Evolutionary conservation across 805 yeast genomes (phyloP), one percentile per base, ranked within the genome.

Genomic region (Candida yuanshanica): DNA sequence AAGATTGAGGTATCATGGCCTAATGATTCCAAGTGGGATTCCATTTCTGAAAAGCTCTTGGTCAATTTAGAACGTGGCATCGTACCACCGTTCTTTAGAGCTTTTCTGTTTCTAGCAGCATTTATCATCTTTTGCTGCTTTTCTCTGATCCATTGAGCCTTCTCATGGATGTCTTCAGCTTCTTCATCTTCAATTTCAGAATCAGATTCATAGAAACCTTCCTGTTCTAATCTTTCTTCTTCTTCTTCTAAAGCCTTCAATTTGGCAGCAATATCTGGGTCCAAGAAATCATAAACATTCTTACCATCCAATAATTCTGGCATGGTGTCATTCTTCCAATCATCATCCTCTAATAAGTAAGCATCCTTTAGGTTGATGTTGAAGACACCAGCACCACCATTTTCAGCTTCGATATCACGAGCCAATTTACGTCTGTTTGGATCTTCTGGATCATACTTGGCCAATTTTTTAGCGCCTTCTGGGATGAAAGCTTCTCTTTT

Each of bases 361-460:
- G 82, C 84, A 60, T 91, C 98, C 63, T 89, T 87, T 68, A 93
- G 73, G 69, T 93, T 89, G 60, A 93, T 78, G 69, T 89, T 93
- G 74, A 69, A 93, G 26, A 93, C 99, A 74, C 99, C 99, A 34
- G 99, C 97, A 62, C 99, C 99, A 61, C 99, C 99, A 57, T 93
- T 87, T 62, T 84, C 96, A 37, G 75, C 83, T 69, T 93, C 99
- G 48, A 89, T 72, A 60, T 93, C 98, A 58, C 87, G 77, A 31
- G 95, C 89, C 56, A 93, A 75, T 51, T 58, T 72, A 60, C 89
- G 77, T 64, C 95, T 80, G 58, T 83, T 74, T 50, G 95, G 93
- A 65, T 88, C 96, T 51, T 74, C 74, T 18, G 72, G 63, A 64
- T 87, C 93, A 60, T 83, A 89, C 64, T 82, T 84, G 59, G 69